Conservation (phyloP, 2,329 filamentous ascomycete genomes). For the Sporothrix euskadiensis region DNA sequence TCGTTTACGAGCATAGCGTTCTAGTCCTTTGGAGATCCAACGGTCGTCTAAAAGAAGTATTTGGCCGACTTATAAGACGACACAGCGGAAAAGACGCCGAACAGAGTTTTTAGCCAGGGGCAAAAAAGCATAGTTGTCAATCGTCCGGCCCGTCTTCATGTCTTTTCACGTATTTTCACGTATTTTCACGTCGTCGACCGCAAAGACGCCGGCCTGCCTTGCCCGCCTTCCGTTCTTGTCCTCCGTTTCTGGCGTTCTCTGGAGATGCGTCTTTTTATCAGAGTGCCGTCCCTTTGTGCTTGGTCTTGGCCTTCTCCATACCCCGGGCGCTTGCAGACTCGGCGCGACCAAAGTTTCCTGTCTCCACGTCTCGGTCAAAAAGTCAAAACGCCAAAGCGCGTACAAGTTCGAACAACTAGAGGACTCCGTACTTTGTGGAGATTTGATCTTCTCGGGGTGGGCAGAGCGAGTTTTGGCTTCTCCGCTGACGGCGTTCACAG, state of each 20-base stretch:
- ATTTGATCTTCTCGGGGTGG: background rate
- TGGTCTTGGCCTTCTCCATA: slow-evolving; percentile 7
- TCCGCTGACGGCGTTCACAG: background rate
- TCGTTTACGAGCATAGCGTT: background rate
- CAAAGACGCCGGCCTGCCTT: background rate
- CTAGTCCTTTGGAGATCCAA: background rate
- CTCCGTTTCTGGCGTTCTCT: background rate
- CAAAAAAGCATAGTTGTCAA: background rate
- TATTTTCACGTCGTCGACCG: background rate
- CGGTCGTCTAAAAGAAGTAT: background rate
- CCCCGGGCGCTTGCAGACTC: background rate
- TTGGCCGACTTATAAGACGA: background rate
- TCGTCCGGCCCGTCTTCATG: background rate
- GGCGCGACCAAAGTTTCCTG: background rate
- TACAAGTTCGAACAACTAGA: too few relatives aligned
- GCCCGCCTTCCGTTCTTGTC: background rate
- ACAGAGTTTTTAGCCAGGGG: slow-evolving; percentile 1
- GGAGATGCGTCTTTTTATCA: background rate
- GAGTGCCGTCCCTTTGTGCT: background rate
- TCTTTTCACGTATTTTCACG: too few relatives aligned
- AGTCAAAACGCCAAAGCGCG: background rate
- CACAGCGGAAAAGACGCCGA: background rate
- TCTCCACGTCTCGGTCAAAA: background rate
- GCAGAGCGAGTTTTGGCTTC: background rate
- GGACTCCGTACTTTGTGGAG: background rate